A percentile compares a stretch with the other conserved stretches of the same genome.
Conservation (phyloP, 31 red algal species). For the Asparagopsis taxiformis region DNA sequence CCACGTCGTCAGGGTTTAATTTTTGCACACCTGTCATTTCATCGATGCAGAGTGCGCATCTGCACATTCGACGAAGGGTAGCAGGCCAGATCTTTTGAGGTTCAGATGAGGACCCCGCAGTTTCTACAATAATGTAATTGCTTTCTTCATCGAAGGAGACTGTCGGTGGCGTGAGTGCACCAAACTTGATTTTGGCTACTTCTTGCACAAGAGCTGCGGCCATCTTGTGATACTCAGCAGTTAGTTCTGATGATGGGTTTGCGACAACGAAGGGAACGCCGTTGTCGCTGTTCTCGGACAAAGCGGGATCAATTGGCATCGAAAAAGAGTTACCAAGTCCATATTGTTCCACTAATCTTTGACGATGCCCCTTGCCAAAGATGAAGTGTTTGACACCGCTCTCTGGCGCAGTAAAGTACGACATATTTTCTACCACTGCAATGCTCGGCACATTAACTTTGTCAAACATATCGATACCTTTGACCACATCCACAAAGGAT, state of each 20-base stretch:
- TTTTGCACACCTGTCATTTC: constrained; percentile 81
- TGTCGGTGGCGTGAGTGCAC: constrained; percentile 48
- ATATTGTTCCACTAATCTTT: constrained; percentile 76
- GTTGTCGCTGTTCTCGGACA: constrained; percentile 77
- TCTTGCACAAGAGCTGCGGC: constrained; percentile 82
- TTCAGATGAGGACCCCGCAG: neutral
- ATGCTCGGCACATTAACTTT: constrained; percentile 95
- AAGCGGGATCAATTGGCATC: constrained; percentile 82
- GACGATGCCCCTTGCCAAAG: constrained; percentile 91
- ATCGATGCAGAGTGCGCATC: constrained; percentile 96
- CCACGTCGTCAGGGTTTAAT: constrained; percentile 50
- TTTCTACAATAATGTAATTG: constrained; percentile 42
- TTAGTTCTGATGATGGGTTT: constrained; percentile 31
- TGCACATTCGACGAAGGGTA: constrained; percentile 75
- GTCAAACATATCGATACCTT: constrained; percentile 98
- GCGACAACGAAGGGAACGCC: constrained; percentile 85
- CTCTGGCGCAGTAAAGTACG: constrained; percentile 94
- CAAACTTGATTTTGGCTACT: constrained; percentile 82
- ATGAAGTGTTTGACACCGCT: constrained; percentile 79
- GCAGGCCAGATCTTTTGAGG: constrained; percentile 70
- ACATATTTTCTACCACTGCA: constrained; percentile 97
- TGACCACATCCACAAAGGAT: constrained; percentile 99
- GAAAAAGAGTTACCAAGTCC: constrained; percentile 78
- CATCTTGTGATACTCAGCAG: constrained; percentile 58
- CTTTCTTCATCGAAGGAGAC: constrained; percentile 67